Base-by-base conservation (phyloP, 306 rosid genomes). In the Mimosa bimucronata region DNA sequence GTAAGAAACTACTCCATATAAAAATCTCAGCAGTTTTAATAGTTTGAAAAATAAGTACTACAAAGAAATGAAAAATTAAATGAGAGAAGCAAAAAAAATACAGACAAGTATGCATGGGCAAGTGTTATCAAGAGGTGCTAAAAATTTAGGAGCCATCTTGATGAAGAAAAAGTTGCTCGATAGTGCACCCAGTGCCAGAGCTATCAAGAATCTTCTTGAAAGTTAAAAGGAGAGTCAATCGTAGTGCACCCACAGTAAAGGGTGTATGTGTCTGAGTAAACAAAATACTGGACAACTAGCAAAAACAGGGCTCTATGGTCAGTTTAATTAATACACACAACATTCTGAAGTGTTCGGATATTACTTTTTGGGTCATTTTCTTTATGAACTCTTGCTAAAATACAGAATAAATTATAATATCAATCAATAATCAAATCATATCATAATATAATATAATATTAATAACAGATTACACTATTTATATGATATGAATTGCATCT, bases 41-140 rank as follows among this genome's bases (percentile, higher is more conserved):
- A 58, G 10, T 30, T n/a, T 40, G 73, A 53, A 66, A 77, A 57
- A 19, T 46, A 29, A 13, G 41, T 48, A 67, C 18, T 1, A 30
- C 21, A 7, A 64, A 68, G 12, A 55, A 71, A 81, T 16, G 53
- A 28, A 13, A 71, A 69, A 70, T 23, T 48, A n/a, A 31, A 62
- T 55, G 15, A 82, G 68, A 85, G 29, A 71, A 34, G 38, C 7
- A 10, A 3, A 34, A 34, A n/a, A 37, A 66, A 45, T 46, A 75
- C 37, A 25, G 61, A 28, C 71, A 42, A 74, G 75, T 9, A 25
- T 81, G 40, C 25, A 4, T 1, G 57, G 28, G 69, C 26, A 80
- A 77, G 53, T 69, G 29, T 26, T 40, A 46, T 41, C 46, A 69
- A 42, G 18, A 69, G 34, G 34, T 41, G 2, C 18, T 41, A 69